Percentiles rank a stretch among this genome's conserved stretches.
Evolutionary conservation across 495 filamentous ascomycete genomes (phyloP).

Genomic region (Endocarpon pusillum): DNA sequence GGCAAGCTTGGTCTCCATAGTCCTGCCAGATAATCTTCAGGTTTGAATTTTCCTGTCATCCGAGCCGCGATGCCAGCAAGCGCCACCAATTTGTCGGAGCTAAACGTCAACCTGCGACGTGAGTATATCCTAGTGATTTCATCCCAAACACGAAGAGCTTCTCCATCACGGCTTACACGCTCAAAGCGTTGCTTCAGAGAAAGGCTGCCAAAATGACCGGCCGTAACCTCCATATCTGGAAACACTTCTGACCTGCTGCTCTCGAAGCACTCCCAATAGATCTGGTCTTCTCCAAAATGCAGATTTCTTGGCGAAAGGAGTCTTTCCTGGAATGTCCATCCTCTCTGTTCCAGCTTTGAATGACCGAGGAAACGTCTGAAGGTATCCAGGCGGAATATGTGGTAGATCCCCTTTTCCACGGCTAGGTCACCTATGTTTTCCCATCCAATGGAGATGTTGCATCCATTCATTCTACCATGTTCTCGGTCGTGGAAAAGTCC

Average conservation of each 20-base stretch:
- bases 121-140: background rate
- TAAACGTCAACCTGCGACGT: background rate
- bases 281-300: too few species aligned
- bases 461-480: too few species aligned
- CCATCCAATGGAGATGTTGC: background rate
- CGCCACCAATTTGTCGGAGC: background rate
- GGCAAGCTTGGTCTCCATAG: conserved; percentile 1
- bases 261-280: conserved; percentile 1
- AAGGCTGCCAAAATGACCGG: background rate
- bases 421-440: background rate
- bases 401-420: background rate
- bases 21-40: background rate
- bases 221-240: background rate
- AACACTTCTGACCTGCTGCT: background rate
- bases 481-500: conserved; percentile 1
- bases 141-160: background rate
- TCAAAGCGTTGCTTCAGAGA: background rate
- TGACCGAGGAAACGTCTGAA: too few species aligned
- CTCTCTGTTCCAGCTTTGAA: background rate
- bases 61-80: conserved; percentile 1
- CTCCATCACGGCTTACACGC: background rate
- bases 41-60: background rate
- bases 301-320: background rate
- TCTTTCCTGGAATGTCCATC: background rate
- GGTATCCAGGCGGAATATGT: background rate